Evolutionary conservation across 208 protist genomes (phyloP), one percentile per base, ranked within the genome.

Genomic region (Wallacemonas rigidus): DNA sequence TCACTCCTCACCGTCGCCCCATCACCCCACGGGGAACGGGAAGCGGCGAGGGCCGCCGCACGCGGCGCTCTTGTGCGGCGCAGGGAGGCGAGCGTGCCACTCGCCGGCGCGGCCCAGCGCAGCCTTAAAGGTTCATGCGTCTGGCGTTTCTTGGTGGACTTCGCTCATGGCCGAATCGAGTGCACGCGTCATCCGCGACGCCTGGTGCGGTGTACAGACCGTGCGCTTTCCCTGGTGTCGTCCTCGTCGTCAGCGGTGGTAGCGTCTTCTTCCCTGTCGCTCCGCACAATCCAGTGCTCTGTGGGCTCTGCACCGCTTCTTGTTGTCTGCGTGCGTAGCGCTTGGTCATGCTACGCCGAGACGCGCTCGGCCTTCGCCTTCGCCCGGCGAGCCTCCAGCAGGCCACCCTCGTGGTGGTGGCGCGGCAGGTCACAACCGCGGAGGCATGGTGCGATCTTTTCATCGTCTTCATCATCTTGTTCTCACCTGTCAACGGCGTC

Each of bases 331-430:
- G 72, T 82, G n/a, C 76, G 74, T 39, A 78, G 72, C 39, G 77
- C 64, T 12, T 74, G 69, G 77, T 69, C 75, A 67, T 69, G 78
- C 35, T 78, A 78, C 60, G 67, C 69, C 50, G 44, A 77, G 17
- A 71, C 69, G 2, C 77, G 72, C 11, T 72, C 57, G 38, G 77
- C 72, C 11, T 77, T 82, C 71, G 38, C 78, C 3, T 82, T 82
- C 60, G 69, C 56, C 12, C 77, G 67, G 3, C 43, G 77, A 1
- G 62, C 57, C 11, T 70, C 72, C 5, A 77, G 41, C 7, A 41
- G 17, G 17, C 60, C 60, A 6, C n/a, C 60, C 44, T 41, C 41
- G 7, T 65, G 60, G 60, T 65, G 60, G 60, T 51, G 60, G 60
- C 50, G 56, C 1, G 14, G 8, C 6, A 12, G 12, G 45, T 14